Conservation (phyloP, 2,329 filamentous ascomycete genomes). For the Scolecobasidium constrictum region DNA sequence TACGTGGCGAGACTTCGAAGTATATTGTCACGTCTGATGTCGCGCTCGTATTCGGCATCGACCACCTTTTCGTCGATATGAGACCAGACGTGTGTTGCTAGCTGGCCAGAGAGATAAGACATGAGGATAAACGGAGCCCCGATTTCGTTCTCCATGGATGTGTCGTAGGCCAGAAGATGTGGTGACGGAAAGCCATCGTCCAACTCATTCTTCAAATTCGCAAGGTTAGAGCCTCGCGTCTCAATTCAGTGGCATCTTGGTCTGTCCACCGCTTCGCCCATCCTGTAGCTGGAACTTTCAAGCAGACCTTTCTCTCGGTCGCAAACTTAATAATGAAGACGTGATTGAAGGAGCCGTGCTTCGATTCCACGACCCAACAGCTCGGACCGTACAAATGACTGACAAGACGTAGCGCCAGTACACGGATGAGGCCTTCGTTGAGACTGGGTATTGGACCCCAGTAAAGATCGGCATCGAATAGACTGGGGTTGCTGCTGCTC, state of each 20-base stretch:
- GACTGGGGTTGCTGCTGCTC: background rate
- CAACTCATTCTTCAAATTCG: slow-evolving; percentile 9
- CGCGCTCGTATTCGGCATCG: too few species aligned
- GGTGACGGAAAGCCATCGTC: slow-evolving; percentile 13
- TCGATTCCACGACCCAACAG: slow-evolving; percentile 1
- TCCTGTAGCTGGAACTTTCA: slow-evolving; percentile 4
- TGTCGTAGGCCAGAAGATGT: slow-evolving; percentile 13
- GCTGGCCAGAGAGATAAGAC: slow-evolving; percentile 12
- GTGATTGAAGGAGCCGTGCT: slow-evolving; percentile 11
- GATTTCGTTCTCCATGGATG: slow-evolving; percentile 12
- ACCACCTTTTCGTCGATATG: background rate
- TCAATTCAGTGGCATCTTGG: slow-evolving; percentile 10
- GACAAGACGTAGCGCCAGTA: background rate
- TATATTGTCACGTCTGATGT: background rate
- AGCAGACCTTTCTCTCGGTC: background rate
- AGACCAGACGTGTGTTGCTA: slow-evolving; percentile 13
- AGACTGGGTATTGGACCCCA: background rate
- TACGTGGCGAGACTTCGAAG: background rate
- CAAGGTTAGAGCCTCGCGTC: slow-evolving; percentile 12
- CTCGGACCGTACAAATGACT: background rate
- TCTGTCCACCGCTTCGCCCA: slow-evolving; percentile 8
- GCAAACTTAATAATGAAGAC: slow-evolving; percentile 9
- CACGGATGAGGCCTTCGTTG: background rate
- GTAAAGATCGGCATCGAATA: background rate
- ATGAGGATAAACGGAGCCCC: slow-evolving; percentile 15